Conservation (phyloP, 2,329 filamentous ascomycete genomes). For the Claviceps pazoutovae region DNA sequence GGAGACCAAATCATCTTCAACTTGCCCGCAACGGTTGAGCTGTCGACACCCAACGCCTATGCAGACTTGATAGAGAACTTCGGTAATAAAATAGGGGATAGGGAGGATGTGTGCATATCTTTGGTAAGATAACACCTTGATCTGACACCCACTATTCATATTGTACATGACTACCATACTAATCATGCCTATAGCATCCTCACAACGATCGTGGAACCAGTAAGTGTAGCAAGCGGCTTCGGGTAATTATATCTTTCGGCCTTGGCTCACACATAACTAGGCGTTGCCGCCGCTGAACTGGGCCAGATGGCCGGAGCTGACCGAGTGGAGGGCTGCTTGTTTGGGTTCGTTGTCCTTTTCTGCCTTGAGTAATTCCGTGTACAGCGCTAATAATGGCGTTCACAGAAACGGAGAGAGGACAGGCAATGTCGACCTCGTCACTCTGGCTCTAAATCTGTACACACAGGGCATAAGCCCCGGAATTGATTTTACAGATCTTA, state of each 20-base stretch:
- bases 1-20: slow-evolving; percentile 82
- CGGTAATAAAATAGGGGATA: slow-evolving; percentile 68
- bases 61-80: slow-evolving; percentile 97
- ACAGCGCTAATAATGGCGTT: neutral
- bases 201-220: slow-evolving; percentile 76
- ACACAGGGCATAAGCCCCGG: slow-evolving; percentile 78
- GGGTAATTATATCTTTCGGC: neutral
- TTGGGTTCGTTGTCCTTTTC: slow-evolving; percentile 22
- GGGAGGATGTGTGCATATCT: slow-evolving; percentile 77
- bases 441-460: slow-evolving; percentile 83
- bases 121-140: slow-evolving; percentile 25
- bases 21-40: slow-evolving; percentile 87
- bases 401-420: slow-evolving; percentile 77
- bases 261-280: slow-evolving; percentile 36
- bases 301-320: slow-evolving; percentile 95
- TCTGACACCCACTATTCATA: too few species aligned
- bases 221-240: slow-evolving; percentile 26
- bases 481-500: slow-evolving; percentile 85
- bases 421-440: slow-evolving; percentile 90
- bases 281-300: slow-evolving; percentile 64
- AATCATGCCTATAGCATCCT: slow-evolving; percentile 39
- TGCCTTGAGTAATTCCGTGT: neutral
- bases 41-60: slow-evolving; percentile 88
- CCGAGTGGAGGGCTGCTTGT: slow-evolving; percentile 78
- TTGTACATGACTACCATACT: neutral